phyloP scores from a whole-genome alignment of 805 yeast genomes.

The Suhomyces prunicola region DNA sequence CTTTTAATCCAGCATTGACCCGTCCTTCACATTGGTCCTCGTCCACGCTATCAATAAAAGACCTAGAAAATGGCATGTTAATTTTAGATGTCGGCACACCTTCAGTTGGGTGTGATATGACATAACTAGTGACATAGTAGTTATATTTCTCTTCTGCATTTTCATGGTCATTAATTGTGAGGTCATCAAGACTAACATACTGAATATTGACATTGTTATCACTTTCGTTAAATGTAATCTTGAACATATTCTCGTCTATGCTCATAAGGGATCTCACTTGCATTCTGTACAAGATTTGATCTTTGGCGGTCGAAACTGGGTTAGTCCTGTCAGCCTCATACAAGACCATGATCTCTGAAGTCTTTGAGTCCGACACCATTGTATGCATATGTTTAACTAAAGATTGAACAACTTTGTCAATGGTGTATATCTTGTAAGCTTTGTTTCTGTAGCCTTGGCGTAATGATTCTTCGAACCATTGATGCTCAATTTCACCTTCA shows the following conservation, averaged over 20 bases:
- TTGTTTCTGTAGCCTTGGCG: conserved; percentile 93
- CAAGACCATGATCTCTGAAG: conserved; percentile 74
- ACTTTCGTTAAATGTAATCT: conserved; percentile 65
- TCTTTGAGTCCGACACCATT: conserved; percentile 71
- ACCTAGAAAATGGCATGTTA: conserved; percentile 72
- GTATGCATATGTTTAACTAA: conserved; percentile 78
- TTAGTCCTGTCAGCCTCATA: conserved; percentile 77
- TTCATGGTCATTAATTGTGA: conserved; percentile 69
- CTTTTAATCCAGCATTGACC: conserved; percentile 67
- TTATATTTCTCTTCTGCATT: conserved; percentile 83
- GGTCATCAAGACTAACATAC: conserved; percentile 82
- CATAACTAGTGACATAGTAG: conserved; percentile 87
- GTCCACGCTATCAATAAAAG: conserved; percentile 51
- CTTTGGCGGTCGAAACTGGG: conserved; percentile 67
- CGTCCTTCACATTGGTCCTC: conserved; percentile 61
- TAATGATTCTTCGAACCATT: conserved; percentile 90
- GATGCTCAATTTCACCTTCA: conserved; percentile 89
- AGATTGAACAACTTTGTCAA: conserved; percentile 84
- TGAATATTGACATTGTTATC: conserved; percentile 62
- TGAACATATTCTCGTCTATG: conserved; percentile 88
- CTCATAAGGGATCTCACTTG: conserved; percentile 76
- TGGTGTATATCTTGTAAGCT: conserved; percentile 88
- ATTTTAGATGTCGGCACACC: conserved; percentile 81
- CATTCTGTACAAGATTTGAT: conserved; percentile 88
- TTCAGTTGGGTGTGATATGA: conserved; percentile 96